A percentile compares a stretch with the other conserved stretches of the same genome.
These are phyloP conservation scores for Alternaria postmessia DNA, from an alignment of 2,329 filamentous ascomycete species.

Conservation along the genomic window DNA sequence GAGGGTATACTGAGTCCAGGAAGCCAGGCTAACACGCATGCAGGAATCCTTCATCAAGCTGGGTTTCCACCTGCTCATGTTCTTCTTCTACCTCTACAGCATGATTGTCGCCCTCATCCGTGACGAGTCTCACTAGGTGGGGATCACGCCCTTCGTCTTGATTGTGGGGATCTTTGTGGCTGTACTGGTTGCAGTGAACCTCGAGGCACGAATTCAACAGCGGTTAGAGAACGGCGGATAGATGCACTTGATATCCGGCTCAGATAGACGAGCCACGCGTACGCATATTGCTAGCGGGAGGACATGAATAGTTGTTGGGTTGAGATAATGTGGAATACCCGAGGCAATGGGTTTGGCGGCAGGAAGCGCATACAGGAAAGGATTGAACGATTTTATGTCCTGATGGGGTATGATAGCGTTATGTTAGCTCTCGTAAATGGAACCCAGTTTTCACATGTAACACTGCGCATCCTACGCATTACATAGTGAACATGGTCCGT, in stretches of 20 bases:
- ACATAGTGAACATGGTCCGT: constrained; percentile 13
- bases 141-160: constrained; percentile 22
- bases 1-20: neutral
- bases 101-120: constrained; percentile 97
- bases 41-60: constrained; percentile 99
- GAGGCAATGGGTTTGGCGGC: constrained; percentile 6
- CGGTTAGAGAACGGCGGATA: neutral
- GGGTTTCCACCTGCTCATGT: constrained; percentile 98
- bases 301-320: constrained; percentile 5
- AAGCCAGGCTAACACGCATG: constrained; percentile 17
- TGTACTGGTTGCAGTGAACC: constrained; percentile 6
- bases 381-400: constrained; percentile 30
- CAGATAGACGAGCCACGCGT: constrained; percentile 18
- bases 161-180: constrained; percentile 9
- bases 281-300: constrained; percentile 19
- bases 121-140: constrained; percentile 80
- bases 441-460: constrained; percentile 17
- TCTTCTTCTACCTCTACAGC: constrained; percentile 99
- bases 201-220: neutral
- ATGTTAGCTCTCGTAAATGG: constrained; percentile 40
- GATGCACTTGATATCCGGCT: constrained; percentile 24
- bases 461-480: neutral
- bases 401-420: constrained; percentile 47
- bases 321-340: constrained; percentile 14
- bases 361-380: neutral